Conservation (phyloP, 2,329 filamentous ascomycete genomes). For the Fusarium penzigii region DNA sequence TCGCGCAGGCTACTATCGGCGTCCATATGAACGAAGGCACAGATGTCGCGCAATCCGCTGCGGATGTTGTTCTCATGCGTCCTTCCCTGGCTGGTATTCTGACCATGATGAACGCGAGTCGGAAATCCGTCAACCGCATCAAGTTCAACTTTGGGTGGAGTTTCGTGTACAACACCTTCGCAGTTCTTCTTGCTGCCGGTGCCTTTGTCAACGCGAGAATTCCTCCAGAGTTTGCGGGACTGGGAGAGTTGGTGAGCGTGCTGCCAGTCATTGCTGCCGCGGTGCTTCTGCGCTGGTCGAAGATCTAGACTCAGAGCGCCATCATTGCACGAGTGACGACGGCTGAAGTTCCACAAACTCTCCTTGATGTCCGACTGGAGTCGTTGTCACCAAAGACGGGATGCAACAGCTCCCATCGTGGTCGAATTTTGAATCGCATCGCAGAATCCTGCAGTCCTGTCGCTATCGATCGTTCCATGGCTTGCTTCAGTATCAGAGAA, state of each 20-base stretch:
- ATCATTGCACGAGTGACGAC: not conserved
- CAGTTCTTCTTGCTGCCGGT: conserved; percentile 66
- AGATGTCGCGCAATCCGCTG: conserved; percentile 66
- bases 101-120: conserved; percentile 56
- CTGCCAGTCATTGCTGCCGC: conserved; percentile 60
- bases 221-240: conserved; percentile 63
- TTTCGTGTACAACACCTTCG: conserved; percentile 69
- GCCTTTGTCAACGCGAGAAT: conserved; percentile 57
- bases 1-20: conserved; percentile 71
- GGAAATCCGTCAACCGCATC: conserved; percentile 49
- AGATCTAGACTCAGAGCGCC: conserved; percentile 12
- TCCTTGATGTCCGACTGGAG: conserved; percentile 3
- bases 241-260: conserved; percentile 75
- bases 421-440: conserved; percentile 1
- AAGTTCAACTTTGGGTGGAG: conserved; percentile 72
- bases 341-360: conserved; percentile 3
- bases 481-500: conserved; percentile 6
- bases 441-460: conserved; percentile 15
- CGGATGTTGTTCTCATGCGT: conserved; percentile 69
- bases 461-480: conserved; percentile 10
- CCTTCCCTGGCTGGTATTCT: conserved; percentile 57
- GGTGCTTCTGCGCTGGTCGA: conserved; percentile 28
- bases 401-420: not conserved
- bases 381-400: not conserved
- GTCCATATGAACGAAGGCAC: conserved; percentile 64